A percentile compares a stretch with the other conserved stretches of the same genome.
Conservation (phyloP, 31 red algal species). For the Odonthalia washingtoniensis region DNA sequence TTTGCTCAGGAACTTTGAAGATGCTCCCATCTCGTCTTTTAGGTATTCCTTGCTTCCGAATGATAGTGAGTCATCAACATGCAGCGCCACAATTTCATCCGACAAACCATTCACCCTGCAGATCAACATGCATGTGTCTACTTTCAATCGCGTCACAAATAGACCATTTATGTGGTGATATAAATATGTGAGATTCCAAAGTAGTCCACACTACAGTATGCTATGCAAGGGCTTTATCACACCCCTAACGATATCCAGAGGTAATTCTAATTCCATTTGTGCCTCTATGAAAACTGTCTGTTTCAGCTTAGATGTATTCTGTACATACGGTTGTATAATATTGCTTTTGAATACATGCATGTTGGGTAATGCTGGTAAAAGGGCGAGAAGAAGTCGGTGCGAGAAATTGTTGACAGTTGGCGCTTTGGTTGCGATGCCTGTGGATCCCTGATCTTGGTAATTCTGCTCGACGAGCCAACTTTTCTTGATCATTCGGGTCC, state of each 20-base stretch:
- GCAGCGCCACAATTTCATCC: slow-evolving; percentile 14
- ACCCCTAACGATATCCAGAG: slow-evolving; percentile 11
- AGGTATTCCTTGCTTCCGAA: slow-evolving; percentile 18
- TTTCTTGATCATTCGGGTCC: slow-evolving; percentile 1
- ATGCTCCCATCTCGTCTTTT: background rate
- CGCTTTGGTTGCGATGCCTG: no score
- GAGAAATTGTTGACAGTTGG: slow-evolving; percentile 35
- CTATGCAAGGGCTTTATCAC: slow-evolving; percentile 25
- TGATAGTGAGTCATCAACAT: slow-evolving; percentile 49
- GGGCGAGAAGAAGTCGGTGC: slow-evolving; percentile 13
- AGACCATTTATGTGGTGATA: slow-evolving; percentile 17
- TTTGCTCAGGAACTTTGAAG: slow-evolving; percentile 27
- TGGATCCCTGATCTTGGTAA: slow-evolving; percentile 19
- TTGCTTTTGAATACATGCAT: slow-evolving; percentile 3
- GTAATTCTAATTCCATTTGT: slow-evolving; percentile 13
- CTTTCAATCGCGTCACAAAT: background rate
- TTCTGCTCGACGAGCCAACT: slow-evolving; percentile 50
- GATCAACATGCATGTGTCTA: slow-evolving; percentile 31
- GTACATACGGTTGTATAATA: slow-evolving; percentile 42
- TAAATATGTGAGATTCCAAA: slow-evolving; percentile 36
- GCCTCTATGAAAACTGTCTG: slow-evolving; percentile 19
- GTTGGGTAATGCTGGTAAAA: background rate
- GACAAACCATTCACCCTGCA: background rate
- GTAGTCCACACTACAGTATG: no score
- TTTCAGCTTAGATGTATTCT: slow-evolving; percentile 16